Evolutionary conservation across 2,329 filamentous ascomycete species (phyloP).

Genomic region (Aspergillus vadensis): DNA sequence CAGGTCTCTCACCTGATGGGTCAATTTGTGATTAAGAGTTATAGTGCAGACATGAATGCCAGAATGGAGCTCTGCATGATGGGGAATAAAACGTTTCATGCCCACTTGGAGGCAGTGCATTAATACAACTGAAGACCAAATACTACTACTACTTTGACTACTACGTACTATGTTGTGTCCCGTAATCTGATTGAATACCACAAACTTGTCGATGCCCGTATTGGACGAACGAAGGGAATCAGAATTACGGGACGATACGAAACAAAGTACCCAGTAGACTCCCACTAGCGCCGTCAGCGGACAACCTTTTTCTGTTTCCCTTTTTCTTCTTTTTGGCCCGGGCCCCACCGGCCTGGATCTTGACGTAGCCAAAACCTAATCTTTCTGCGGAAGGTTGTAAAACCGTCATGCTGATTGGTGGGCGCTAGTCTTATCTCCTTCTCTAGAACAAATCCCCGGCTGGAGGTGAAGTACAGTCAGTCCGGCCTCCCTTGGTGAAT

Average conservation of each 20-base stretch:
- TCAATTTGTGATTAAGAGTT: background rate
- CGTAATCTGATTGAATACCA: background rate
- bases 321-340: conserved; percentile 17
- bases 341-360: conserved; percentile 32
- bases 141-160: background rate
- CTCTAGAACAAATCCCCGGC: conserved; percentile 16
- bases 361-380: conserved; percentile 43
- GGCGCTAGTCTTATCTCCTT: conserved; percentile 32
- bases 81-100: background rate
- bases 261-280: conserved; percentile 7
- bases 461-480: conserved; percentile 3
- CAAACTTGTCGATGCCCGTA: background rate
- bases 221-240: conserved; percentile 7
- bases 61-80: background rate
- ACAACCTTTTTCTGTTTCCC: conserved; percentile 16
- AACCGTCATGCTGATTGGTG: conserved; percentile 34
- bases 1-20: background rate
- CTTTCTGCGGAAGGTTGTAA: conserved; percentile 35
- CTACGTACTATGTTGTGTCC: background rate
- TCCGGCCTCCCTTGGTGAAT: background rate
- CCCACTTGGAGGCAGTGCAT: conserved; percentile 1
- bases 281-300: conserved; percentile 20
- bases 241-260: conserved; percentile 16
- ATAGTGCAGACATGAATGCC: background rate
- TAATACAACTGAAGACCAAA: background rate